Evolutionary conservation across 1,139 yeast genomes (phyloP), one percentile per base, ranked within the genome.

Genomic region (Ogataea hybrid): DNA sequence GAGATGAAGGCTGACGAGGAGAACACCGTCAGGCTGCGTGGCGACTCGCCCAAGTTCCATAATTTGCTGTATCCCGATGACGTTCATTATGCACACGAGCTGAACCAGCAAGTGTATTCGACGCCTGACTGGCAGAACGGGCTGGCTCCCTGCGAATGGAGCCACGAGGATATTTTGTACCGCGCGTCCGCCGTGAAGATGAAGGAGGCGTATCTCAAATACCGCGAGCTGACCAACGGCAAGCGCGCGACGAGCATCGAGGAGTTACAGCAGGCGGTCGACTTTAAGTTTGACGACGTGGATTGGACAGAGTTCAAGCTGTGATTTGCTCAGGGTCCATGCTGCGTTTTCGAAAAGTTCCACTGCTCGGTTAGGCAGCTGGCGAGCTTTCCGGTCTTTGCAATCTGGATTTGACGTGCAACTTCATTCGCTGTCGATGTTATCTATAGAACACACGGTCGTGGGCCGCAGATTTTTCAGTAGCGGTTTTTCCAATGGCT

Each of bases 11-110:
- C 53, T 22, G 67, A 65, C 56, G 79, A 77, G 50, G 45, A 43
- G n/a, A 59, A 61, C 4, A 61, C 71, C 40, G 50, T 63, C 9
- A 57, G 49, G 4, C 50, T 48, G 25, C 64, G 63, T 16, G 79
- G 77, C 1, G 65, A 68, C 27, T 70, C 68, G 10, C 59, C 65
- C 17, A 58, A 56, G 12, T 76, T 69, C 59, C 81, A 77, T 48
- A 67, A 64, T 39, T 57, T 77, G 49, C 52, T 57, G 6, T 73
- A 59, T 51, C 82, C 81, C 2, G 64, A 63, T 33, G 83, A 79
- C 48, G 71, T 74, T 4, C 67, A 67, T 15, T 77, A 73, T 55
- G 63, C 70, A 38, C 64, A 66, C 38, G 48, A 53, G 17, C 59
- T 76, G 35, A 67, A 67, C 44, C 61, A 59, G 27, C 71, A 74